Conservation (phyloP, 371 early-diverging fungal genomes). For the Mucor racemosus region DNA sequence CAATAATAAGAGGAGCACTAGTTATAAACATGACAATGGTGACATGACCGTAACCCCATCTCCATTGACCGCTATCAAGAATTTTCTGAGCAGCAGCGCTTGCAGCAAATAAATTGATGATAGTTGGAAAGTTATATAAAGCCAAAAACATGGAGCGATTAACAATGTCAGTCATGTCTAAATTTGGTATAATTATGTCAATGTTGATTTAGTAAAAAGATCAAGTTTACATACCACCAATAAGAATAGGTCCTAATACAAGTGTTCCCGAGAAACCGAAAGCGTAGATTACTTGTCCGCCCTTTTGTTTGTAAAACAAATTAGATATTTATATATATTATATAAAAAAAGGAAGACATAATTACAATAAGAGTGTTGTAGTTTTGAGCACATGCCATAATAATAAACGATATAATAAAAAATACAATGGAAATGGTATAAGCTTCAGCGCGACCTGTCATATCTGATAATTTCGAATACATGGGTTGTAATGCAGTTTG, state of each 20-base stretch:
- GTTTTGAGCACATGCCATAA: constrained; percentile 37
- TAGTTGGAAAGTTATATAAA: constrained; percentile 46
- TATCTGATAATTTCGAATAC: constrained; percentile 53
- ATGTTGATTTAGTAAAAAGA: background rate
- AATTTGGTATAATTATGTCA: background rate
- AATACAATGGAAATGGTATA: constrained; percentile 45
- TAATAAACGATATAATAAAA: constrained; percentile 41
- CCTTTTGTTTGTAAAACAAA: constrained; percentile 9
- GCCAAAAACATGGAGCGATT: constrained; percentile 32
- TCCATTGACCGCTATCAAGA: constrained; percentile 15
- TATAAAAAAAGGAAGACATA: too few species aligned
- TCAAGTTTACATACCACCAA: constrained; percentile 38
- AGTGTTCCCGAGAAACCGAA: constrained; percentile 47
- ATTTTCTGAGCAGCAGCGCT: constrained; percentile 31
- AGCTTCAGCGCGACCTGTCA: constrained; percentile 44
- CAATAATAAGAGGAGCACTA: constrained; percentile 34
- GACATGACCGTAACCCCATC: constrained; percentile 26
- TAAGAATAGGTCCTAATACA: constrained; percentile 46
- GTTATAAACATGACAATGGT: constrained; percentile 28
- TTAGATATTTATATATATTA: background rate
- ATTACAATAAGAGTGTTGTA: constrained; percentile 41
- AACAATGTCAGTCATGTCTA: constrained; percentile 32
- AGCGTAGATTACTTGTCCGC: constrained; percentile 48
- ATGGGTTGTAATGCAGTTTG: constrained; percentile 52
- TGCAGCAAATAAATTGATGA: constrained; percentile 38